phyloP scores from a whole-genome alignment of 129 eudicot species.

The Helianthus annuus region HanXRQr2.0-SUNRISE NC_035448.2:140915769-140916268 shows the following conservation, averaged over 20 bases:
- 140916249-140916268: not conserved
- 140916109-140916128: conserved; percentile 7
- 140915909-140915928: conserved; percentile 92
- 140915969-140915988: not conserved
- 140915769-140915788: conserved; percentile 93
- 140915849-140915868: conserved; percentile 87
- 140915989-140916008: not conserved
- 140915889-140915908: conserved; percentile 92
- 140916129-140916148: conserved; percentile 4
- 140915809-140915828: conserved; percentile 92
- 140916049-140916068: conserved; percentile 7
- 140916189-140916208: not conserved
- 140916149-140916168: not conserved
- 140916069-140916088: not conserved
- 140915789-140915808: conserved; percentile 98
- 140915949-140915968: not conserved
- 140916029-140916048: conserved; percentile 6
- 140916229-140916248: no score
- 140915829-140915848: conserved; percentile 84
- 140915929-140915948: conserved; percentile 17
- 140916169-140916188: not conserved
- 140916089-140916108: conserved; percentile 4
- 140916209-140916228: no score
- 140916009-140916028: not conserved
- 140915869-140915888: conserved; percentile 81